These are phyloP conservation scores for Ophiostoma perfectum DNA, from an alignment of 2,329 filamentous ascomycete genomes.

Conservation along the genomic window DNA sequence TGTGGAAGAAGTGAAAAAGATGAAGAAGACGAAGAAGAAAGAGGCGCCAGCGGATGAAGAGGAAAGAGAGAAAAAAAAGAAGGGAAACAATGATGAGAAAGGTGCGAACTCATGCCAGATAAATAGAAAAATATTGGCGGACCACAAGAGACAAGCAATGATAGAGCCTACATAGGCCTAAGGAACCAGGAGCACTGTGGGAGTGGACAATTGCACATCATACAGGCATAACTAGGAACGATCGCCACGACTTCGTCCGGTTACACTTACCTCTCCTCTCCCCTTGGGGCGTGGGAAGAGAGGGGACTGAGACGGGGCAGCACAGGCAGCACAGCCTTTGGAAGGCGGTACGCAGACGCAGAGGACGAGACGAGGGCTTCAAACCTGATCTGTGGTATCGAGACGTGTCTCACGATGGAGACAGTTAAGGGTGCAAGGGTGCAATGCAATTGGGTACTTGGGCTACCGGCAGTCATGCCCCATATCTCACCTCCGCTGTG, in stretches of 20 bases:
- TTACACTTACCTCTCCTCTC: not conserved
- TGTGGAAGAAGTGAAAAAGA: slow-evolving; percentile 27
- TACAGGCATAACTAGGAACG: not conserved
- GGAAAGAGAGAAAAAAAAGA: slow-evolving; percentile 19
- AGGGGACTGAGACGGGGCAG: not conserved
- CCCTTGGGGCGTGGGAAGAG: not conserved
- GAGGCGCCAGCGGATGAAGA: slow-evolving; percentile 21
- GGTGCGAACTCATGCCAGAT: slow-evolving; percentile 14
- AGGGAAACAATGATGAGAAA: slow-evolving; percentile 15
- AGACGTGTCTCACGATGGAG: slow-evolving; percentile 26
- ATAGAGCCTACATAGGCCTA: not conserved
- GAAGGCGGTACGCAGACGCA: not conserved
- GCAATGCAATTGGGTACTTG: slow-evolving; percentile 15
- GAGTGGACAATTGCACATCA: not conserved
- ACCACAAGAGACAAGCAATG: not conserved
- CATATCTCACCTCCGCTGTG: not conserved
- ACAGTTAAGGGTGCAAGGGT: slow-evolving; percentile 16
- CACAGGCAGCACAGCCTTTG: slow-evolving; percentile 4
- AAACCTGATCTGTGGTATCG: slow-evolving; percentile 22
- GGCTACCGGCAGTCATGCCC: not conserved
- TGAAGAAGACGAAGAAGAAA: slow-evolving; percentile 17
- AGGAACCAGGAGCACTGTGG: not conserved
- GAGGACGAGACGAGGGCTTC: slow-evolving; percentile 21
- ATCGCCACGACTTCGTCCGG: not conserved
- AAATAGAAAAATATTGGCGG: slow-evolving; percentile 13